Percentiles rank a stretch among this genome's conserved stretches.
These are phyloP conservation scores for Colletotrichum shisoi DNA, from an alignment of 2,329 filamentous ascomycete species.

Conservation along the genomic window DNA sequence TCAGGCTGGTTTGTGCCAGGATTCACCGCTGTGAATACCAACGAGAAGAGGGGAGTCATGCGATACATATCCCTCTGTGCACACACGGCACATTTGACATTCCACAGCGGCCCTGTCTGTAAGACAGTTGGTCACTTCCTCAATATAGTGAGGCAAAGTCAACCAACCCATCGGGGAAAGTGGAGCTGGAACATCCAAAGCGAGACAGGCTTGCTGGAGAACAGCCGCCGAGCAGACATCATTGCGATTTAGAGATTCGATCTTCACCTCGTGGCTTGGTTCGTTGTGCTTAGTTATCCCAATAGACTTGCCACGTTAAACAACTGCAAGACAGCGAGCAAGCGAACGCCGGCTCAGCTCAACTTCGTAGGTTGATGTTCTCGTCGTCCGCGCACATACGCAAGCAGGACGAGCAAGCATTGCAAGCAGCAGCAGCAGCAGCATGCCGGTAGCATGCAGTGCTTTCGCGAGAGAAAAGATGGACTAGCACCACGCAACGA, in stretches of 20 bases:
- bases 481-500: slow-evolving; percentile 19
- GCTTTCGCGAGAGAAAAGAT: slow-evolving; percentile 10
- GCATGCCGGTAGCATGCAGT: slow-evolving; percentile 10
- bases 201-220: slow-evolving; percentile 30
- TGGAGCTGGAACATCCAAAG: background rate
- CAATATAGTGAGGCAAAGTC: background rate
- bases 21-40: slow-evolving; percentile 31
- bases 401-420: slow-evolving; percentile 28
- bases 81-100: slow-evolving; percentile 28
- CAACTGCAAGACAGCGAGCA: too few species aligned
- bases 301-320: too few species aligned
- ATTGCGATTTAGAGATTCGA: slow-evolving; percentile 24
- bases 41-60: slow-evolving; percentile 31
- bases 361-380: slow-evolving; percentile 36
- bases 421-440: slow-evolving; percentile 28
- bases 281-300: slow-evolving; percentile 16
- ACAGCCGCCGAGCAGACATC: slow-evolving; percentile 31
- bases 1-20: slow-evolving; percentile 33
- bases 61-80: slow-evolving; percentile 19
- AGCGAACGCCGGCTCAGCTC: slow-evolving; percentile 15
- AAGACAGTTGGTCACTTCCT: slow-evolving; percentile 16
- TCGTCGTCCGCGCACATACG: slow-evolving; percentile 25
- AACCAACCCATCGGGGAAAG: slow-evolving; percentile 23
- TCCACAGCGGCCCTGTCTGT: slow-evolving; percentile 35
- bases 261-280: slow-evolving; percentile 13